A percentile compares a stretch with the other conserved stretches of the same genome.
Conservation (phyloP, 345 rosid genomes). For the Chamaenerion angustifolium region DNA sequence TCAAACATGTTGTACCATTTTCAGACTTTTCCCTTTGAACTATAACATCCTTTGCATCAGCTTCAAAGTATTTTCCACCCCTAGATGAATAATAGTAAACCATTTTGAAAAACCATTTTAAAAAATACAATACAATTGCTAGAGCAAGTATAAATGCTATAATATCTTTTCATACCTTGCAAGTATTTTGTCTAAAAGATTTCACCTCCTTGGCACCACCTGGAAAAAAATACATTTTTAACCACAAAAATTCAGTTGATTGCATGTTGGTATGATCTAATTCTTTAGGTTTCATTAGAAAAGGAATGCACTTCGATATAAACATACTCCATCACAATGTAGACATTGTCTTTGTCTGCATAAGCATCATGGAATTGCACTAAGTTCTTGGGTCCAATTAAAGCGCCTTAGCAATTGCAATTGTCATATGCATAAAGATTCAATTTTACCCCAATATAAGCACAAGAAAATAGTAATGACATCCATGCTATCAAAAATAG, state of each 20-base stretch:
- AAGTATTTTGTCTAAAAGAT: slow-evolving; percentile 77
- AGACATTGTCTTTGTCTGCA: slow-evolving; percentile 79
- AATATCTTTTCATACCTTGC: slow-evolving; percentile 39
- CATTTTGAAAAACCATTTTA: slow-evolving; percentile 6
- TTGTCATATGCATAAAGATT: slow-evolving; percentile 54
- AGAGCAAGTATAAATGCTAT: not conserved
- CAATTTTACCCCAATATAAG: not conserved
- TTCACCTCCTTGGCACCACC: slow-evolving; percentile 93
- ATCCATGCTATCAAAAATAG: too few species aligned
- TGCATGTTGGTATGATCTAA: too few species aligned
- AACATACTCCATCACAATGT: slow-evolving; percentile 44
- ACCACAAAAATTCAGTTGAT: not conserved
- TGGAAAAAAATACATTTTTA: slow-evolving; percentile 8
- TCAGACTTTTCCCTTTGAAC: too few species aligned
- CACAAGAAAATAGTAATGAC: too few species aligned
- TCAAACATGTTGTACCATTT: too few species aligned
- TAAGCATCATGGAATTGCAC: slow-evolving; percentile 81
- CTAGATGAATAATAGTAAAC: slow-evolving; percentile 24
- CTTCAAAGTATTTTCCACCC: slow-evolving; percentile 94
- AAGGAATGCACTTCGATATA: not conserved
- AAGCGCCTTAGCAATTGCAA: slow-evolving; percentile 90
- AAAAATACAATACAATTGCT: slow-evolving; percentile 4
- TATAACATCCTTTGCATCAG: slow-evolving; percentile 78
- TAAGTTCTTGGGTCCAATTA: slow-evolving; percentile 69
- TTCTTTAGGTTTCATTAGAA: too few species aligned